Percentiles rank a stretch among this genome's conserved stretches.
Conservation (phyloP, 768 basidiomycete genomes). For the Albatrellus ellisii region DNA sequence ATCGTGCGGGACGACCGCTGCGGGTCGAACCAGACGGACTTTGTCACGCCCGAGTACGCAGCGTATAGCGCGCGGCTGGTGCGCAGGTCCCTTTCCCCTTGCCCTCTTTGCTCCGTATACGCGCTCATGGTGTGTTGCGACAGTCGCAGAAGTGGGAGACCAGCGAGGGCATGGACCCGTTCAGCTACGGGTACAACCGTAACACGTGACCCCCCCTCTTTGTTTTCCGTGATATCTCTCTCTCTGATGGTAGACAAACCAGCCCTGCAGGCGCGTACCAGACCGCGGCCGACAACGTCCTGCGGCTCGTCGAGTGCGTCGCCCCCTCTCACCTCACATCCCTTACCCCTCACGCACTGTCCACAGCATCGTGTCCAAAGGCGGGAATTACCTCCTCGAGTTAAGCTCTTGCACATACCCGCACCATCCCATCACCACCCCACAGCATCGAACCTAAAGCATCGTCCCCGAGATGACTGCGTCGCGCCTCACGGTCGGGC, state of each 20-base stretch:
- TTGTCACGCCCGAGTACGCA: slow-evolving; percentile 12
- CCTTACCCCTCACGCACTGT: background rate
- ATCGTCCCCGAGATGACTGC: slow-evolving; percentile 10
- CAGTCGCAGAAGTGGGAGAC: slow-evolving; percentile 40
- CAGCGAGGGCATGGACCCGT: slow-evolving; percentile 44
- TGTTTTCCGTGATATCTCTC: too few species aligned
- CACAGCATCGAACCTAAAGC: slow-evolving; percentile 5
- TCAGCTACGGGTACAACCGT: slow-evolving; percentile 29
- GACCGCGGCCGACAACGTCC: background rate
- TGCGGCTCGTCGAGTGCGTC: background rate
- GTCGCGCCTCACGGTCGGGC: slow-evolving; percentile 9
- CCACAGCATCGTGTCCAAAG: background rate
- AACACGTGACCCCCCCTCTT: slow-evolving; percentile 9
- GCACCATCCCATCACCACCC: background rate
- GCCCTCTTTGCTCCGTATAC: background rate
- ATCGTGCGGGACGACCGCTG: slow-evolving; percentile 12
- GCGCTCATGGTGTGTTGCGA: slow-evolving; percentile 11
- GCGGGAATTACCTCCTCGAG: background rate
- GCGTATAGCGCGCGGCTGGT: slow-evolving; percentile 21
- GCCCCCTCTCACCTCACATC: background rate
- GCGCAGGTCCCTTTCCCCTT: background rate
- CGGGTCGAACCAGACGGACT: slow-evolving; percentile 10
- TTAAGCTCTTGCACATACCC: background rate
- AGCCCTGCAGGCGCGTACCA: slow-evolving; percentile 1
- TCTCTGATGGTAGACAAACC: background rate